Base-by-base conservation (phyloP, 2,329 filamentous ascomycete genomes). In the Epichloe hybrida region DNA sequence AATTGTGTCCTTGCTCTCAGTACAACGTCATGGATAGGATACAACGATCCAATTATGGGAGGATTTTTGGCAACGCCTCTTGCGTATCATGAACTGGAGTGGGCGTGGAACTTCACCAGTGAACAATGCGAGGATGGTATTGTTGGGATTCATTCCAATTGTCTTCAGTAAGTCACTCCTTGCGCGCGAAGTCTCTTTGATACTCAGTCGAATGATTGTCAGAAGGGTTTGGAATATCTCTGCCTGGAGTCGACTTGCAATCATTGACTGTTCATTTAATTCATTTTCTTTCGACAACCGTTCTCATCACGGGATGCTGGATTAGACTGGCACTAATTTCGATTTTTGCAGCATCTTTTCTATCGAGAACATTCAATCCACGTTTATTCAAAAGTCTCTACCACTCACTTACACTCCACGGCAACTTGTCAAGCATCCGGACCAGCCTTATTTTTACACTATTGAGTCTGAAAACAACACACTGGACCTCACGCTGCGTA, bases 81-180 rank as follows among this genome's bases (percentile, higher is more conserved):
- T 35, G 87, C 87, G 65, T 95, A 95, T 61, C 82, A 84, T 49
- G 83, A 85, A 39, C 78, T 98, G 34, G 89, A 95, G 66, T 96
- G 88, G 74, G 90, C 87, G 4, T 95, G 90, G 84, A 95, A 93
- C 61, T 97, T 98, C 64, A 91, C 86, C 66, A 95, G 89, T 62
- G 88, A 95, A 64, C 87, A 95, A 66, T 95, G 90, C 61, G 81
- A 85, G 40, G 86, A 95, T 68, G 90, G 90, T 50, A 90, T 96
- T 75, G 91, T 96, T 49, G 90, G 89, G 53, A 91, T 96, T 54
- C 87, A 94, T 31, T 31, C 8, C 27, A 31, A 31, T 31, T 31
- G 1, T 31, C 27, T 31, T 31, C 0, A 31, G 8, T 9, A 31
- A 31, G 27, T 31, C 8, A 9, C 0, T 1, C 27, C 27, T 31